Evolutionary conservation across 2,329 filamentous ascomycete genomes (phyloP).

Genomic region (Trichoderma sp.): DNA sequence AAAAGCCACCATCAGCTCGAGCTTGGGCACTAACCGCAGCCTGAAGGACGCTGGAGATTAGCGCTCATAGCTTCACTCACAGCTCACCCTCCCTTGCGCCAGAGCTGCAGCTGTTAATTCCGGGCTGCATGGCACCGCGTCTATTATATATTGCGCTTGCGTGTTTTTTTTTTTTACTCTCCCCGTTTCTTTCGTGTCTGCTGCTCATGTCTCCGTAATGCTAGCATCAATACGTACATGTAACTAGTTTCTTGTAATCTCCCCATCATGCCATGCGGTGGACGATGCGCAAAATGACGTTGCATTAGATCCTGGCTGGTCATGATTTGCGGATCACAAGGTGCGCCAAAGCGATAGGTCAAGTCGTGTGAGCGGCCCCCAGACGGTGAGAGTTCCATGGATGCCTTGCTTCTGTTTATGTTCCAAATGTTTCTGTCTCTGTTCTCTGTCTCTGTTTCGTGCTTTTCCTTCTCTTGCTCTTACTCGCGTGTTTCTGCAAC

Average conservation of each 20-base stretch:
- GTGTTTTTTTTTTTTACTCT: neutral
- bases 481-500: neutral
- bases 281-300: constrained; percentile 19
- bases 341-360: constrained; percentile 5
- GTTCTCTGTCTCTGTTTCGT: neutral
- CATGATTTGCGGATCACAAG: constrained; percentile 16
- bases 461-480: neutral
- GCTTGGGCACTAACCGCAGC: neutral
- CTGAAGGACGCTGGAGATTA: neutral
- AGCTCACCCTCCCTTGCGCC: neutral
- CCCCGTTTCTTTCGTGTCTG: neutral
- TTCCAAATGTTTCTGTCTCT: neutral
- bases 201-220: neutral
- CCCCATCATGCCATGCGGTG: constrained; percentile 7
- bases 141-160: neutral
- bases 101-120: neutral
- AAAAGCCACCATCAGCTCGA: neutral
- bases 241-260: neutral
- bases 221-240: neutral
- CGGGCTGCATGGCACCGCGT: neutral
- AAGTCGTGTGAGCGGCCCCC: constrained; percentile 10
- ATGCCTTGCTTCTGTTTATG: neutral
- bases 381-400: constrained; percentile 6
- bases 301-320: neutral
- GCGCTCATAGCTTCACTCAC: neutral